A percentile compares a stretch with the other conserved stretches of the same genome.
These are phyloP conservation scores for Talaromyces proteolyticus DNA, from an alignment of 495 filamentous ascomycete genomes.

Conservation along the genomic window DNA sequence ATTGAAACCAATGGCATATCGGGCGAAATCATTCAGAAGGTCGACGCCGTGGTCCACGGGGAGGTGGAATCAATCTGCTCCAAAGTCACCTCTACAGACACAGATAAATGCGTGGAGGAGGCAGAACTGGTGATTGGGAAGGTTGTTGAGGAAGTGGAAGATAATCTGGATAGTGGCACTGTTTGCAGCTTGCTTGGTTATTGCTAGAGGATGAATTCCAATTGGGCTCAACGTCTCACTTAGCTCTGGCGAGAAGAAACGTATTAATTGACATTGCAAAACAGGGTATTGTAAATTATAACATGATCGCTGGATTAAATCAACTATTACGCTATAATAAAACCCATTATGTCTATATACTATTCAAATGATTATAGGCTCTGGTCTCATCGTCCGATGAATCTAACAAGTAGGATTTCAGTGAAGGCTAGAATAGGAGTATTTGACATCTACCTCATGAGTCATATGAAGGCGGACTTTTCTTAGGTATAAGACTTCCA, in stretches of 20 bases:
- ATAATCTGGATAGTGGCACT: not conserved
- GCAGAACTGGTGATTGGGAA: not conserved
- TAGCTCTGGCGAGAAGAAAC: not conserved
- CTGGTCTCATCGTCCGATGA: not conserved
- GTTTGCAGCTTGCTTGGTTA: not conserved
- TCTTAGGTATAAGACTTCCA: not conserved
- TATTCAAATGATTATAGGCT: not conserved
- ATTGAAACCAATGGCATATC: not conserved
- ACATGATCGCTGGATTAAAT: too few relatives aligned
- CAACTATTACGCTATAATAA: too few relatives aligned
- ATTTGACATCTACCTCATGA: not conserved
- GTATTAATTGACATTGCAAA: not conserved
- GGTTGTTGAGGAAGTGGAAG: not conserved
- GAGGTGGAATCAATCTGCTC: not conserved
- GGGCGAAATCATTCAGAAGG: not conserved
- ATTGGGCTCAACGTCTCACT: not conserved
- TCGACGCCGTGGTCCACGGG: not conserved
- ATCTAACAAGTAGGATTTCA: not conserved
- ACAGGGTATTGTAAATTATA: too few relatives aligned
- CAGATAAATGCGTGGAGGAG: not conserved
- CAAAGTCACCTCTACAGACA: not conserved
- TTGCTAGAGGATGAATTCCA: too few relatives aligned
- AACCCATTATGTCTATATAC: not conserved
- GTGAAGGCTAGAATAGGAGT: not conserved
- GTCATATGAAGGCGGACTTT: not conserved